Evolutionary conservation across 2,329 filamentous ascomycete genomes (phyloP), one percentile per base, ranked within the genome.

Genomic region (Didymella sp.): DNA sequence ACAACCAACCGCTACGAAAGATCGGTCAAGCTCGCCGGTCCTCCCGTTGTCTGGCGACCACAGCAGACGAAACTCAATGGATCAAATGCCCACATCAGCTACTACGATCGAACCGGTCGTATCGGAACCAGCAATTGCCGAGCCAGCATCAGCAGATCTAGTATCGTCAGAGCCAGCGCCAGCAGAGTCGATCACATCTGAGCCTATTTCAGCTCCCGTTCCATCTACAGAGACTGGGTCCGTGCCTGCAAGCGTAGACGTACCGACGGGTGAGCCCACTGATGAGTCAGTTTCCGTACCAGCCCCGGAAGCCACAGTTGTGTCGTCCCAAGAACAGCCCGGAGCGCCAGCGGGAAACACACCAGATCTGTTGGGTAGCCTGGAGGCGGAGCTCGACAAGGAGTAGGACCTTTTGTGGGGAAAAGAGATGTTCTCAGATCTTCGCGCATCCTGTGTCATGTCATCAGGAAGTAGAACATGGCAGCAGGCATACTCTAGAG

Each of bases 361-460:
- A 50, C 66, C 77, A 27, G 80, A 83, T 69, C 63, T 83, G 28
- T 67, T 82, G 25, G 80, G 78, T 31, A 82, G 77, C 52, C 63
- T 83, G 22, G 81, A 83, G 61, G 76, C 75, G 22, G 80, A 80
- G 51, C 60, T 81, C 42, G 73, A 76, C 22, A 69, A 73, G 48
- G 70, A 73, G 31, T 28, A 49, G 5, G 44, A 46, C 6, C 4
- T 4, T 17, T 22, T 11, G 11, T 22, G 15, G n/a, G 1, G 7
- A 17, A n/a, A 2, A 21, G 6, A 35, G 6, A 35, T 19, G 30
- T 21, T 8, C 15, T 24, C 28, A 43, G 6, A 11, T 8, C 38
- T 25, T 17, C 25, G 22, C 22, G 22, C 6, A 19, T 25, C 13
- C 21, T 25, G 38, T 25, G 38, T 41, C 21, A 12, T 41, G n/a